Evolutionary conservation across 192 early-diverging fungal genomes (phyloP), one percentile per base, ranked within the genome.

Genomic region (Umbelopsis ramanniana): DNA sequence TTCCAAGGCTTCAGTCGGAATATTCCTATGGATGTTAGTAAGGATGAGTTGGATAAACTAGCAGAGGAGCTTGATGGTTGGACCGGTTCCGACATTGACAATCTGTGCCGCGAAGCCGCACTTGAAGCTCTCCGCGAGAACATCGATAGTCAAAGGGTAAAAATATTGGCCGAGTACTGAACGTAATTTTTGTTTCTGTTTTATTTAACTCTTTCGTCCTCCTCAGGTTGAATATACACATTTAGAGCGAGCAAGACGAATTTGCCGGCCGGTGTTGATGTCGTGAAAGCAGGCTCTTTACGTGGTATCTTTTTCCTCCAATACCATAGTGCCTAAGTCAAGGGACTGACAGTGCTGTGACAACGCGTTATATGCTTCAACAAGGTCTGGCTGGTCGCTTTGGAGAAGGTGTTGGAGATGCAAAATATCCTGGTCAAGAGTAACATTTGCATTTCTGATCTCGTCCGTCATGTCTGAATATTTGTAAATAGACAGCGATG

Each of bases 101-200:
- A 92, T 74, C 55, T 93, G 22, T 94, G 93, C 68, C 89, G 93
- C 35, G 94, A 96, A 66, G 93, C 95, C 0, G 94, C 93, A 14
- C 76, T 93, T 69, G 82, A 83, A n/a, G 81, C 86, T 53, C 77
- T 93, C 68, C 86, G 89, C 43, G 81, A 89, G 54, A 79, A 87
- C 72, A 85, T 90, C 38, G 67, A 79, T 12, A 86, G 85, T 43
- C 74, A 73, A 22, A 80, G 80, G 77, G 90, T 88, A 86, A 73
- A 9, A 19, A 29, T 12, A 19, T 17, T 19, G 6, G 6, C 33
- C 11, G 17, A 11, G 12, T 7, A 6, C 3, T 37, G 4, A 19
- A 29, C 3, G 29, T n/a, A n/a, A 17, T 15, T 50, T 7, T 7
- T 12, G 6, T 0, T 43, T 43, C 6, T 1, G 1, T 50, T 17